phyloP scores from a whole-genome alignment of 176 grass and related monocot genomes.

The Cenchrus americanus region DNA sequence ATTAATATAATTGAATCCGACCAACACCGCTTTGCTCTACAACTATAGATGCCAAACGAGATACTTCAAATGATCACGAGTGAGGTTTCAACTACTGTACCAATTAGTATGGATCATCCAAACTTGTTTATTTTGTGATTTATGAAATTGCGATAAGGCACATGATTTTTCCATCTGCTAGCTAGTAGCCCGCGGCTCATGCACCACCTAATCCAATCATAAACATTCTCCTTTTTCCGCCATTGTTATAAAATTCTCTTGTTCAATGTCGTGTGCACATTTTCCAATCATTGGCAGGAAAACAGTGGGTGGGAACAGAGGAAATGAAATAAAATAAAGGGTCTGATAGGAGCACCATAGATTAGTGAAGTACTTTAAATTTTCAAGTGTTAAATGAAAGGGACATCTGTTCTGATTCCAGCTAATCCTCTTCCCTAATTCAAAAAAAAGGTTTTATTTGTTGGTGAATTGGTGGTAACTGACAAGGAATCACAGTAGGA shows the following conservation, averaged over 20 bases:
- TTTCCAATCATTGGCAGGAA: conserved; percentile 49
- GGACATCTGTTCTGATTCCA: conserved; percentile 33
- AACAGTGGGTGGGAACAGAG: conserved; percentile 43
- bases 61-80: not conserved
- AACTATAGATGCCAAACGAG: not conserved
- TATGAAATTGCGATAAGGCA: not conserved
- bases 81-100: conserved; percentile 35
- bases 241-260: conserved; percentile 5
- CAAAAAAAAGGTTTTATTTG: not conserved
- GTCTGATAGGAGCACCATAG: conserved; percentile 42
- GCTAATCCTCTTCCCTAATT: conserved; percentile 6
- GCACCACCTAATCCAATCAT: conserved; percentile 47
- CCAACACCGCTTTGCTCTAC: not conserved
- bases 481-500: conserved; percentile 4
- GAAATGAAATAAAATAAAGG: conserved; percentile 17
- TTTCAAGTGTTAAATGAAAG: conserved; percentile 33
- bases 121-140: conserved; percentile 27
- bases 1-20: conserved; percentile 2
- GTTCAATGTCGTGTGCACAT: conserved; percentile 13
- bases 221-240: conserved; percentile 6
- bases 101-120: conserved; percentile 6
- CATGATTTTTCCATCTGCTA: not conserved
- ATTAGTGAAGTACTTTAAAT: conserved; percentile 26
- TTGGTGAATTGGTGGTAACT: conserved; percentile 5
- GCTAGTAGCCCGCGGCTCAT: conserved; percentile 17